Conservation (phyloP, 2,329 filamentous ascomycete species). For the Penicillium italicum region DNA sequence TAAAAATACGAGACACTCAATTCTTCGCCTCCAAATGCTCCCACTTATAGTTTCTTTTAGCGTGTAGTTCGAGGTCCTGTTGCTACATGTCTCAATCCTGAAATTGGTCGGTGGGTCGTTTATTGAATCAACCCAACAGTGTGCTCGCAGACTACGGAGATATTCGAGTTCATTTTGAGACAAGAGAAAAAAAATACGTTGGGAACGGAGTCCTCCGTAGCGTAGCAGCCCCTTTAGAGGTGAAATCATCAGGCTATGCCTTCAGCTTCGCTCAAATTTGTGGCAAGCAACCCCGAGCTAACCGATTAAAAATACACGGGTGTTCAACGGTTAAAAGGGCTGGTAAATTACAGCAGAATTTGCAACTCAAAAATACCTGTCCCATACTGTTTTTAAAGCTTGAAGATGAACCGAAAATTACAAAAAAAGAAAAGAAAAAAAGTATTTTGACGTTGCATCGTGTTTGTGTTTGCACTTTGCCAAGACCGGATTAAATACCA, state of each 20-base stretch:
- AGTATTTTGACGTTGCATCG: neutral
- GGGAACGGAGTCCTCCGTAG: neutral
- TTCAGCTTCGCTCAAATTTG: neutral
- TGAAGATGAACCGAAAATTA: too few relatives aligned
- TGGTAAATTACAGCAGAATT: neutral
- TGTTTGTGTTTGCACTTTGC: neutral
- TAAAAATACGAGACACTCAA: neutral
- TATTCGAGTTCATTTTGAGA: neutral
- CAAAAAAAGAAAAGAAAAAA: neutral
- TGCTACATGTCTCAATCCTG: neutral
- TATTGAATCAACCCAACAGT: neutral
- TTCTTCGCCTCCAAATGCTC: neutral
- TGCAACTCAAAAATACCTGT: neutral
- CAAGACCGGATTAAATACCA: neutral
- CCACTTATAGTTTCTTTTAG: neutral
- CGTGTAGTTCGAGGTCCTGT: neutral
- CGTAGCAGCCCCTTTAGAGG: neutral
- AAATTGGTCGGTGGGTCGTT: constrained; percentile 1
- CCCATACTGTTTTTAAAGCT: neutral
- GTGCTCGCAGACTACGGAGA: neutral
- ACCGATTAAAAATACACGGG: neutral
- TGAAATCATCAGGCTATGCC: neutral
- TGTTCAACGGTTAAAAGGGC: neutral
- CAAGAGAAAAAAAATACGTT: neutral
- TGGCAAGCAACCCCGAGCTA: neutral